phyloP scores from a whole-genome alignment of 345 rosid genomes.

The Chamaenerion angustifolium region DNA sequence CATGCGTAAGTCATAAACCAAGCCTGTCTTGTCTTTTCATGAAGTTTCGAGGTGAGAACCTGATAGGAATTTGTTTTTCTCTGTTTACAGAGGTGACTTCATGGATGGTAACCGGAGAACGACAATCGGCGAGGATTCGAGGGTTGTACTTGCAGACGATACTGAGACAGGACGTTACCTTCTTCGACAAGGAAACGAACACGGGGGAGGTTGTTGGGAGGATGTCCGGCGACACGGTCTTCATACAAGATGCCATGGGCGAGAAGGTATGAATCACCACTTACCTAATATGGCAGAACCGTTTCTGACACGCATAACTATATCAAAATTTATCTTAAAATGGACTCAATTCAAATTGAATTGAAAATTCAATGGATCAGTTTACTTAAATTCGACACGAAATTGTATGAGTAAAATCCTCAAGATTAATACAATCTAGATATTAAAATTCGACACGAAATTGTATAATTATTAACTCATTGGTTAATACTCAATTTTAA shows the following conservation, averaged over 20 bases:
- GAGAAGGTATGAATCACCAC: constrained; percentile 39
- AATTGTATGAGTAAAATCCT: too few relatives aligned
- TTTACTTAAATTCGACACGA: too few relatives aligned
- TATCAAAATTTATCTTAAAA: too few relatives aligned
- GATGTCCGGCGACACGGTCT: constrained; percentile 94
- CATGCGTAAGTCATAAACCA: constrained; percentile 42
- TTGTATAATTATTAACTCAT: too few relatives aligned
- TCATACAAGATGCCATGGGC: constrained; percentile 96
- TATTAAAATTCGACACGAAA: too few relatives aligned
- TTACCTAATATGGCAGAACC: too few relatives aligned
- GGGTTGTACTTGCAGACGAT: constrained; percentile 57
- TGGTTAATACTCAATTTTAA: too few relatives aligned
- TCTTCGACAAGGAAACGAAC: constrained; percentile 70
- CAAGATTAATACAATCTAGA: too few relatives aligned
- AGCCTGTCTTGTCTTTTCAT: too few relatives aligned
- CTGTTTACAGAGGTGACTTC: constrained; percentile 58
- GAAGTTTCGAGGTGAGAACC: not conserved
- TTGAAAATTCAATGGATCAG: too few relatives aligned
- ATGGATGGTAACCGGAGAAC: constrained; percentile 88
- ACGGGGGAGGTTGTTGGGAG: constrained; percentile 89
- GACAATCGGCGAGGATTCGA: constrained; percentile 69
- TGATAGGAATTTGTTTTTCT: not conserved
- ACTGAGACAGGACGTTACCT: constrained; percentile 66
- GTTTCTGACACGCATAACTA: too few relatives aligned
- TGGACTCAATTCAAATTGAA: too few relatives aligned